These are phyloP conservation scores for Penicillium goetzii DNA, from an alignment of 495 filamentous ascomycete genomes.

Conservation along the genomic window DNA sequence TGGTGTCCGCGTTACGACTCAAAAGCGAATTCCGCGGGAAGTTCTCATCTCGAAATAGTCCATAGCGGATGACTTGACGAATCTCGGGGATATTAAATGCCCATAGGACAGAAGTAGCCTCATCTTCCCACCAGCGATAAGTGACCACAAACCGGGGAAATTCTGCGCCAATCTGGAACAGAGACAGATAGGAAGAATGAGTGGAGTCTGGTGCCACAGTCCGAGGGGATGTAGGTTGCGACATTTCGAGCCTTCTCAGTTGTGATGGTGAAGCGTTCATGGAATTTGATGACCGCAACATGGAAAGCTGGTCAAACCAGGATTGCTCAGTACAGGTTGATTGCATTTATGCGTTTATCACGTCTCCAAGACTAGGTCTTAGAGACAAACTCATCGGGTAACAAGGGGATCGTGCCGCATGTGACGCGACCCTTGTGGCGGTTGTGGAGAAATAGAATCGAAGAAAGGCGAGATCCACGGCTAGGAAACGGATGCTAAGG, in stretches of 20 bases:
- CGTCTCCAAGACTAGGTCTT: constrained; percentile 8
- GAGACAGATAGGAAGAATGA: constrained; percentile 38
- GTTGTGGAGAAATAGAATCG: background rate
- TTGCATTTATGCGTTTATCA: constrained; percentile 29
- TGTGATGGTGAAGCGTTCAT: background rate
- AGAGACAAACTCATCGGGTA: constrained; percentile 21
- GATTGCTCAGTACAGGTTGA: constrained; percentile 19
- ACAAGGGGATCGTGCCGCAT: constrained; percentile 17
- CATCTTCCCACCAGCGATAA: constrained; percentile 52
- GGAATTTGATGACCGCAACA: constrained; percentile 4
- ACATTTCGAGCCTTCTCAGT: constrained; percentile 14
- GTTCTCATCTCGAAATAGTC: constrained; percentile 41
- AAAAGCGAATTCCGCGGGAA: constrained; percentile 41
- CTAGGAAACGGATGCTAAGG: background rate
- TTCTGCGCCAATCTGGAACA: constrained; percentile 40
- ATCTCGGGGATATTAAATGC: constrained; percentile 47
- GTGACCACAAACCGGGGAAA: constrained; percentile 35
- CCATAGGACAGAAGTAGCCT: constrained; percentile 46
- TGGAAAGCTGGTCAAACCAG: constrained; percentile 18
- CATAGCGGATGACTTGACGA: constrained; percentile 43
- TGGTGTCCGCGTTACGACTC: constrained; percentile 34
- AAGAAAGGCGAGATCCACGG: background rate
- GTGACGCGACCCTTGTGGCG: constrained; percentile 19
- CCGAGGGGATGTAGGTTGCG: constrained; percentile 5
- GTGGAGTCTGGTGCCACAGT: constrained; percentile 15